Evolutionary conservation across 2,329 filamentous ascomycete genomes (phyloP), one percentile per base, ranked within the genome.

Genomic region (Verticillium nubilum): DNA sequence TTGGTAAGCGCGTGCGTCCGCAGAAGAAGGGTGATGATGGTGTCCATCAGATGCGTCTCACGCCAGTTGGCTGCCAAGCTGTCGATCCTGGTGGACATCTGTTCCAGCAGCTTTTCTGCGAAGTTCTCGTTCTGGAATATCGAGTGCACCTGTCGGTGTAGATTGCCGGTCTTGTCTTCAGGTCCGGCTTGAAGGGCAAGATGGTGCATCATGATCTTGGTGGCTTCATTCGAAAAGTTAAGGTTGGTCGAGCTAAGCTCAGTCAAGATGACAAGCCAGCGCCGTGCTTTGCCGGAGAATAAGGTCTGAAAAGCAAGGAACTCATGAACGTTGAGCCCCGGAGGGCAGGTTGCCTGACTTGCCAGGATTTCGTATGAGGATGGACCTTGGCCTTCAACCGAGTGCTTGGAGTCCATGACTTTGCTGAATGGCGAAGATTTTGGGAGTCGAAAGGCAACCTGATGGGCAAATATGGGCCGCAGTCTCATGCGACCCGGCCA

Each of bases 151-250:
- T 73, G 67, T 1, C 87, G 76, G 0, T 83, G 67, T 2, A 62
- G 6, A 23, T 76, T 68, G 2, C 63, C 33, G 0, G 65, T 57
- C 4, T 62, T 31, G 0, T 66, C 59, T 2, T 42, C 12, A 17
- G 85, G 85, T 0, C 88, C 88, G 1, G 76, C 78, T 62, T 90
- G 81, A 0, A 81, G 62, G 0, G 78, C 73, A 1, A 90, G 70
- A 9, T 83, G 80, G 1, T 73, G 71, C 1, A 90, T 67, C 0
- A 88, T 63, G 0, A 72, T 60, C 29, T 76, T 75, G 0, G 82
- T 82, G 0, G 78, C 74, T 29, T 83, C 76, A 0, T 77, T 78
- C 29, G 81, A 84, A 61, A 90, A 84, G 62, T 89, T 88, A 3
- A 91, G 57, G 60, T 83, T 70, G 0, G 80, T 77, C 0, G 79